Percentiles rank a stretch among this genome's conserved stretches.
phyloP scores from a whole-genome alignment of 106 monocot genomes.

The Ottelia alismoides region DNA sequence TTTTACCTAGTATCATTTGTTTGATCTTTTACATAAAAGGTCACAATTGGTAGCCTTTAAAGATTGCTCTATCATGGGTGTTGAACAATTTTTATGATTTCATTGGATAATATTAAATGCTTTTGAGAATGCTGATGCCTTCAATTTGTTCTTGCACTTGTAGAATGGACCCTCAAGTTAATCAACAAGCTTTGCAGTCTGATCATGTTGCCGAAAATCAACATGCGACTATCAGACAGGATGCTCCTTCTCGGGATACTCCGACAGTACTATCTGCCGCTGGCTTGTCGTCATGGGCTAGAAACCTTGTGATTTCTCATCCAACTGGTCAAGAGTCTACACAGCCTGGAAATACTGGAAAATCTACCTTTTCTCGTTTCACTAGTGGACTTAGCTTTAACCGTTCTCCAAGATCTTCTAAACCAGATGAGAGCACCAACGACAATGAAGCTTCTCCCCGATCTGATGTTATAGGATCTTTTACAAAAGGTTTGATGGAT shows the following conservation, averaged over 20 bases:
- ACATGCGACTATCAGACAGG: slow-evolving; percentile 18
- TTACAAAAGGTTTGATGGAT: slow-evolving; percentile 87
- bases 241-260: slow-evolving; percentile 23
- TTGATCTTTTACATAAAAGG: too few relatives aligned
- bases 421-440: slow-evolving; percentile 35
- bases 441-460: slow-evolving; percentile 22
- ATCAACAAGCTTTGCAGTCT: slow-evolving; percentile 6
- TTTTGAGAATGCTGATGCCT: too few relatives aligned
- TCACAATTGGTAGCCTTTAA: too few relatives aligned
- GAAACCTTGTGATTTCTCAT: slow-evolving; percentile 59
- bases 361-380: slow-evolving; percentile 73
- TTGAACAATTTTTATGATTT: too few relatives aligned
- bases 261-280: slow-evolving; percentile 51
- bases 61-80: too few relatives aligned
- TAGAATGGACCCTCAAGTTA: too few relatives aligned
- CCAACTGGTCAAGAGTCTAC: slow-evolving; percentile 36
- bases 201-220: slow-evolving; percentile 14
- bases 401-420: slow-evolving; percentile 46
- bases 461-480: slow-evolving; percentile 69
- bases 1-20: too few relatives aligned
- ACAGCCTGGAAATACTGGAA: slow-evolving; percentile 40
- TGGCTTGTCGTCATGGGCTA: slow-evolving; percentile 84
- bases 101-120: too few relatives aligned
- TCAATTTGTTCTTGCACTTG: too few relatives aligned
- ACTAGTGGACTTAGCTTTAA: slow-evolving; percentile 69